Percentiles rank a stretch among this genome's conserved stretches.
These are phyloP conservation scores for Fusarium falciforme DNA, from an alignment of 2,329 filamentous ascomycete species.

Conservation along the genomic window DNA sequence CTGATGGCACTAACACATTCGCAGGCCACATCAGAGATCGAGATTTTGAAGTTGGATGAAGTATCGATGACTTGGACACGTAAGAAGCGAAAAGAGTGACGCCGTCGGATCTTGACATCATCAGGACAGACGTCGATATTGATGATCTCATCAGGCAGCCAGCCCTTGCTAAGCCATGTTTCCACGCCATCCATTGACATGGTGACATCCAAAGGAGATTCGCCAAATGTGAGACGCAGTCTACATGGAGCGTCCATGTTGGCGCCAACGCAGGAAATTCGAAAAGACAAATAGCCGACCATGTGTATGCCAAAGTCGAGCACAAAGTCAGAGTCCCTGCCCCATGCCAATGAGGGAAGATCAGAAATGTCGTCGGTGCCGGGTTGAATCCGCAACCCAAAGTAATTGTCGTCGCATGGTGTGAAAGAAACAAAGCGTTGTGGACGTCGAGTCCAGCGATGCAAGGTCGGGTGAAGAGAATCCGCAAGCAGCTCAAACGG, in stretches of 20 bases:
- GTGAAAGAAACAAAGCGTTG: not conserved
- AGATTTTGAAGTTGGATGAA: not conserved
- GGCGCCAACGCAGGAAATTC: not conserved
- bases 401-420: not conserved
- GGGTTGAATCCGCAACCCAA: not conserved
- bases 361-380: not conserved
- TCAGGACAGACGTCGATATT: conserved; percentile 17
- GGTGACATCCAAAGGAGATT: conserved; percentile 51
- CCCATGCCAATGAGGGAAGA: not conserved
- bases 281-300: not conserved
- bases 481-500: not conserved
- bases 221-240: conserved; percentile 50
- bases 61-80: not conserved
- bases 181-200: conserved; percentile 47
- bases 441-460: not conserved
- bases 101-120: not conserved
- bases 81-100: not conserved
- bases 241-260: conserved; percentile 51
- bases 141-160: conserved; percentile 50
- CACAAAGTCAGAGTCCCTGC: not conserved
- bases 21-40: not conserved
- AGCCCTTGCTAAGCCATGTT: conserved; percentile 53
- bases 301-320: not conserved
- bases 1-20: not conserved
- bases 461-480: not conserved